phyloP scores from a whole-genome alignment of 108 stramenopile species.

The Discostella stelligeroides region DNA sequence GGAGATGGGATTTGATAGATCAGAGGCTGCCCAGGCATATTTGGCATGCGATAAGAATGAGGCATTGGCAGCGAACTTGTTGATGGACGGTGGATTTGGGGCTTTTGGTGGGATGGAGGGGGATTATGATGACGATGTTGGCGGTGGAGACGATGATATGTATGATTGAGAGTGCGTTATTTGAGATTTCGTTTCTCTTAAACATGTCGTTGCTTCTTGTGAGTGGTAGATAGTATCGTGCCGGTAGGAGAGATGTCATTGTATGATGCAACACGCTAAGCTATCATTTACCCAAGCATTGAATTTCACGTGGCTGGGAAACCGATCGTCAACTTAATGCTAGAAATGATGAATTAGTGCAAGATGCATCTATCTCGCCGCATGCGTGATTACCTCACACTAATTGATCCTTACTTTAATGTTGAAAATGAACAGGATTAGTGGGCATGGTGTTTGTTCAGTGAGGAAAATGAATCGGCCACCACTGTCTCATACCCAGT shows the following conservation, averaged over 20 bases:
- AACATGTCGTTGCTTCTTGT: too few species aligned
- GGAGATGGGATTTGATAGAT: slow-evolving; percentile 95
- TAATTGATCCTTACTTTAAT: not conserved
- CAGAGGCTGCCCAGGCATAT: slow-evolving; percentile 96
- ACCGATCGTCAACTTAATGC: not conserved
- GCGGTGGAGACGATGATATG: slow-evolving; percentile 78
- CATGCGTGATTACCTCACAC: too few species aligned
- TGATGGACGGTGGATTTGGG: slow-evolving; percentile 86
- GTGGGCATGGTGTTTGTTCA: too few species aligned
- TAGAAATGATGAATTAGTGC: not conserved
- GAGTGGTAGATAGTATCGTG: too few species aligned
- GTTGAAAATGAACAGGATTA: not conserved
- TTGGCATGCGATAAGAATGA: slow-evolving; percentile 99
- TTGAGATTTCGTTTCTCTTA: not conserved
- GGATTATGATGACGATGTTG: slow-evolving; percentile 39
- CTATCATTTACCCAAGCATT: too few species aligned
- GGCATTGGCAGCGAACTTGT: slow-evolving; percentile 95
- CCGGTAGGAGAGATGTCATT: too few species aligned
- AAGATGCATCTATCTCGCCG: too few species aligned
- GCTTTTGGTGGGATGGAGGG: slow-evolving; percentile 54
- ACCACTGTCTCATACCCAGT: too few species aligned
- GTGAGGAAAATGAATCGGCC: too few species aligned
- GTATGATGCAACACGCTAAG: too few species aligned
- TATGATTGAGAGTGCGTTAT: slow-evolving; percentile 60
- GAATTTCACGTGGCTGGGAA: not conserved